Evolutionary conservation across 169 alveolate species (phyloP).

Genomic region (Amoebophrya sp.): DNA sequence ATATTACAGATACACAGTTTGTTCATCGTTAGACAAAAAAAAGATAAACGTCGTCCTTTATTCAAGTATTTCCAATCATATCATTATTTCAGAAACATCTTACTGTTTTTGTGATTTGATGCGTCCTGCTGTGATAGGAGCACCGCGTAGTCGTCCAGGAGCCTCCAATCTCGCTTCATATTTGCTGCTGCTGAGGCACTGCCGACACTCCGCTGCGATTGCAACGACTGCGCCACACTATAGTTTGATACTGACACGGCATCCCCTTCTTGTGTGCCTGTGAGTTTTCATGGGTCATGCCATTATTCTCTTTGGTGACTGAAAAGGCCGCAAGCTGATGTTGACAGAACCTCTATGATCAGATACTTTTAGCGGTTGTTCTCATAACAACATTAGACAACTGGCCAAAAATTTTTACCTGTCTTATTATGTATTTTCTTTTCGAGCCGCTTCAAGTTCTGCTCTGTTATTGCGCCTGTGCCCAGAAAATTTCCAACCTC

Average conservation of each 20-base stretch:
- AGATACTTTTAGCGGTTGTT: background rate
- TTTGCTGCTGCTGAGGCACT: background rate
- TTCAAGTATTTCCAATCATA: too few species aligned
- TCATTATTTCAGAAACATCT: too few species aligned
- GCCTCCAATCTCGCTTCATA: background rate
- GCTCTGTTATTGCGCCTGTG: background rate
- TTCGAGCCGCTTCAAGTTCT: background rate
- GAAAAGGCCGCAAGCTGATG: background rate
- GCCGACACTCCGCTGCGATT: background rate
- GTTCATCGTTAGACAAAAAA: background rate
- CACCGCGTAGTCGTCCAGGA: background rate
- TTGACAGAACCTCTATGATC: background rate
- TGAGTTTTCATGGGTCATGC: background rate
- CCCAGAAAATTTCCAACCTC: background rate
- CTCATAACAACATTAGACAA: background rate
- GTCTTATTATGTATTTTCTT: background rate
- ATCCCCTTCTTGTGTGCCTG: background rate
- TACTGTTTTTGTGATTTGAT: background rate
- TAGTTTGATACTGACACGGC: background rate
- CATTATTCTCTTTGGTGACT: background rate
- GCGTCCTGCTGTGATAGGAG: background rate
- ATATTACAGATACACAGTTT: background rate
- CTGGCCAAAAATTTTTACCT: background rate
- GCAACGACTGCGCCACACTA: background rate
- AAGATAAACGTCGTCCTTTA: too few species aligned